Percentiles rank a stretch among this genome's conserved stretches.
Evolutionary conservation across 495 filamentous ascomycete species (phyloP).

Genomic region (Sporormia fimetaria): DNA sequence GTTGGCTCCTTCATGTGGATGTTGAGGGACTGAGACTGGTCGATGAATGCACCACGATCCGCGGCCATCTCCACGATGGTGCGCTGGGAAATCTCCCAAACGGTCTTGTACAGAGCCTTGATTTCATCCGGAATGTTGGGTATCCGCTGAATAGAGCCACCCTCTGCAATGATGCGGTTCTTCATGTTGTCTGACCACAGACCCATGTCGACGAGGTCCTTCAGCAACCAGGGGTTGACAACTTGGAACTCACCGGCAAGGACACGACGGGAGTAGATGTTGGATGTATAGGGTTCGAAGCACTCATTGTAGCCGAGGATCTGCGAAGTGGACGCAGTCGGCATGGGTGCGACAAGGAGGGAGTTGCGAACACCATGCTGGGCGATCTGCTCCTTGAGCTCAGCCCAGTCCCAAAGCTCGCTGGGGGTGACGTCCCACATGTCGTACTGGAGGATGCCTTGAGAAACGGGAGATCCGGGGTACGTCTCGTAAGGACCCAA

Average conservation of each 20-base stretch:
- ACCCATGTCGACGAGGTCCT: slow-evolving; percentile 95
- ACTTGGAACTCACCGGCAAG: slow-evolving; percentile 98
- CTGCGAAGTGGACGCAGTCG: slow-evolving; percentile 89
- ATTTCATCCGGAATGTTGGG: slow-evolving; percentile 90
- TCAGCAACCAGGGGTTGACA: slow-evolving; percentile 97
- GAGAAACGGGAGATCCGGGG: slow-evolving; percentile 82
- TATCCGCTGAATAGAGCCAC: slow-evolving; percentile 91
- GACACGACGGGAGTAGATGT: slow-evolving; percentile 98
- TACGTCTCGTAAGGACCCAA: slow-evolving; percentile 81
- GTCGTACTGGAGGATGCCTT: slow-evolving; percentile 95
- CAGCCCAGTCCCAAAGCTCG: slow-evolving; percentile 91
- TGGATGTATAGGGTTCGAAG: slow-evolving; percentile 98
- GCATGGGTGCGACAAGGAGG: slow-evolving; percentile 92
- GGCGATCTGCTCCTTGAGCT: slow-evolving; percentile 80
- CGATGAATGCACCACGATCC: slow-evolving; percentile 94
- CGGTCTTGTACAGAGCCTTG: slow-evolving; percentile 97
- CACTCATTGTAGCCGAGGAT: slow-evolving; percentile 98
- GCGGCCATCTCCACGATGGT: slow-evolving; percentile 95
- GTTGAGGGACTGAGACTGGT: slow-evolving; percentile 97
- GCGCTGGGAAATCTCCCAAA: slow-evolving; percentile 98
- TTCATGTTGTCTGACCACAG: slow-evolving; percentile 99
- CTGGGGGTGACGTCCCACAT: slow-evolving; percentile 95
- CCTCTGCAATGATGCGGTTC: slow-evolving; percentile 97
- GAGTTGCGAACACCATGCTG: slow-evolving; percentile 90
- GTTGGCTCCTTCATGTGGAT: slow-evolving; percentile 98